Conservation (phyloP, 352 stramenopile genomes). For the Phytophthora pini region DNA sequence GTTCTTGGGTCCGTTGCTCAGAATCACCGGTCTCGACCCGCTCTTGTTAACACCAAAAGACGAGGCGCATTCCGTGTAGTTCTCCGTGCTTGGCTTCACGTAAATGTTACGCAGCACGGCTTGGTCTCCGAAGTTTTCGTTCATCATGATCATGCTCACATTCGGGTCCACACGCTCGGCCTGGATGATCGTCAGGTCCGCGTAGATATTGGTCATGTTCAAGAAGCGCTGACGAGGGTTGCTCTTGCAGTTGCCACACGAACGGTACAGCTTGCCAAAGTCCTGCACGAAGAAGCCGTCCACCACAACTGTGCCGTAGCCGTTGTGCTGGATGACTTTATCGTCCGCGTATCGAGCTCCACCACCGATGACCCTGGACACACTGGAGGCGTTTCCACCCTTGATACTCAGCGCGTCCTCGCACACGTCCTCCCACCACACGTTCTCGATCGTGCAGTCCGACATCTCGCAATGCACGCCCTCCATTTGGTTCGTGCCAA, state of each 20-base stretch:
- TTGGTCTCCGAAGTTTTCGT: slow-evolving; percentile 44
- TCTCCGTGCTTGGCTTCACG: slow-evolving; percentile 23
- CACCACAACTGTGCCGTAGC: slow-evolving; percentile 11
- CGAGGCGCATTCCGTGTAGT: slow-evolving; percentile 37
- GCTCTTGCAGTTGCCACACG: slow-evolving; percentile 44
- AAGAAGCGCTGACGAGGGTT: slow-evolving; percentile 45
- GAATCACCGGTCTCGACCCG: slow-evolving; percentile 10
- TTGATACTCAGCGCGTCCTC: neutral
- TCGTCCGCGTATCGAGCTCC: slow-evolving; percentile 54
- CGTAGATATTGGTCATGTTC: slow-evolving; percentile 43
- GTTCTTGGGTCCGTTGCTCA: slow-evolving; percentile 39
- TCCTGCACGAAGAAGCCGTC: slow-evolving; percentile 27
- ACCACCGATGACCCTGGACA: slow-evolving; percentile 42
- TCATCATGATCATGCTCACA: slow-evolving; percentile 49
- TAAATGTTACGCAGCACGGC: slow-evolving; percentile 46
- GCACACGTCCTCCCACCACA: neutral
- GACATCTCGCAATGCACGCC: neutral
- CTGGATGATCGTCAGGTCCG: slow-evolving; percentile 33
- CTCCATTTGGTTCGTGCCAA: slow-evolving; percentile 1
- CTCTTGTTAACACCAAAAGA: slow-evolving; percentile 27
- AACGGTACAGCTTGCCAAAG: slow-evolving; percentile 36
- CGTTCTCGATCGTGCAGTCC: slow-evolving; percentile 2
- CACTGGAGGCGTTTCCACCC: slow-evolving; percentile 5
- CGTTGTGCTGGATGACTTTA: slow-evolving; percentile 47
- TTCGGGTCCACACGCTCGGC: slow-evolving; percentile 36